These are phyloP conservation scores for Candida rishiriensis DNA, from an alignment of 805 yeast species.

Conservation along the genomic window DNA sequence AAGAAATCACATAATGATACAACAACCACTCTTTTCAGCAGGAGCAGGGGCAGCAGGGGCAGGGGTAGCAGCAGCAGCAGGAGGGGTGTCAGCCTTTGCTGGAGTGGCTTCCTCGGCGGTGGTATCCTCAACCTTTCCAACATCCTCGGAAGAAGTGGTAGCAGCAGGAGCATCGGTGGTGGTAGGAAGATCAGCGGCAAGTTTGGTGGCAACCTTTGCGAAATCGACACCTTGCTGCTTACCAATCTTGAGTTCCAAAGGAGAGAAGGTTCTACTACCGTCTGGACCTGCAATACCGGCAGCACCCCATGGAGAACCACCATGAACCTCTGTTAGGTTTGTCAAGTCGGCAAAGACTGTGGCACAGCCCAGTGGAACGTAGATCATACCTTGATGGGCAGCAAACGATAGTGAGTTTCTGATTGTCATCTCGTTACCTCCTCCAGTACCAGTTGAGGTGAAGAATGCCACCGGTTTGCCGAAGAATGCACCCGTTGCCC, in stretches of 20 bases:
- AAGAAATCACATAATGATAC: slow-evolving; percentile 27
- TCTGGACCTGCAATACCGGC: slow-evolving; percentile 74
- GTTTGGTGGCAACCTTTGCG: slow-evolving; percentile 38
- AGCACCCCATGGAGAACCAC: slow-evolving; percentile 86
- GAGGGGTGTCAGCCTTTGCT: no score
- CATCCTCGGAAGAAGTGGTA: slow-evolving; percentile 1
- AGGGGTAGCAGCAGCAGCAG: slow-evolving; percentile 8
- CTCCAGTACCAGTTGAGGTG: slow-evolving; percentile 74
- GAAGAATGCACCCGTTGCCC: slow-evolving; percentile 69
- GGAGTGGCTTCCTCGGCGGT: slow-evolving; percentile 4
- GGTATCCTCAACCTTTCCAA: slow-evolving; percentile 6
- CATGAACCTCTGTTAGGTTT: slow-evolving; percentile 62
- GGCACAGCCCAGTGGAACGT: slow-evolving; percentile 73
- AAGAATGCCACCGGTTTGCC: slow-evolving; percentile 76
- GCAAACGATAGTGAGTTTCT: slow-evolving; percentile 59
- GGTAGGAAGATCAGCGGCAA: slow-evolving; percentile 10
- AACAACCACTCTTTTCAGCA: slow-evolving; percentile 25
- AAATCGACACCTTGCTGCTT: slow-evolving; percentile 65
- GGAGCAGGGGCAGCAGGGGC: slow-evolving; percentile 8
- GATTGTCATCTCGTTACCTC: slow-evolving; percentile 76
- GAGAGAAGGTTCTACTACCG: slow-evolving; percentile 67
- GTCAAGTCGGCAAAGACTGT: slow-evolving; percentile 49
- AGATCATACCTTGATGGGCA: slow-evolving; percentile 78
- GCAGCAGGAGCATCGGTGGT: slow-evolving; percentile 8
- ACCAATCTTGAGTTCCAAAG: slow-evolving; percentile 60